Conservation (phyloP, 2,329 filamentous ascomycete genomes). For the Fusarium temperatum region DNA sequence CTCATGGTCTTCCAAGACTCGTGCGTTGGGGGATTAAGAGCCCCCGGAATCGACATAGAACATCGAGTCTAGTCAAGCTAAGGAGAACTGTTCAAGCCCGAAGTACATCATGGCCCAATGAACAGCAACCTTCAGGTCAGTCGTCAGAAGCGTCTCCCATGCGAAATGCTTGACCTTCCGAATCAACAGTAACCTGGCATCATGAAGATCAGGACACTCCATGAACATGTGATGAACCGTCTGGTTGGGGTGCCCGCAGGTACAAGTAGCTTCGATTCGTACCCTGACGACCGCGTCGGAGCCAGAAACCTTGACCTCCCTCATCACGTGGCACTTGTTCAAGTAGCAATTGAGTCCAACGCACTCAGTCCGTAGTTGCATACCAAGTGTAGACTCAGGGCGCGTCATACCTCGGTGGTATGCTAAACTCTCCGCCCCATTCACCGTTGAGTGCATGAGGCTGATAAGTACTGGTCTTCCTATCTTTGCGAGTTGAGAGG, state of each 20-base stretch:
- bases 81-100: background rate
- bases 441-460: background rate
- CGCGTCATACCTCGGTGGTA: background rate
- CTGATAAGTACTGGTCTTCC: background rate
- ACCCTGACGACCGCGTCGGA: background rate
- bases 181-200: background rate
- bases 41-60: background rate
- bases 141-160: background rate
- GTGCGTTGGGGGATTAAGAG: background rate
- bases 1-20: background rate
- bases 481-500: background rate
- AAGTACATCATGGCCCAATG: slow-evolving; percentile 3
- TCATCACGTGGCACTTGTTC: background rate
- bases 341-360: background rate
- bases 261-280: background rate
- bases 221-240: background rate
- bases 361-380: slow-evolving; percentile 1
- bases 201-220: background rate
- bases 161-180: background rate
- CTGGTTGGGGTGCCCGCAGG: background rate
- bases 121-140: background rate
- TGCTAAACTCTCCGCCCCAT: background rate
- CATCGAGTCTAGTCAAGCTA: background rate
- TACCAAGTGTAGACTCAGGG: background rate
- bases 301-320: background rate